Evolutionary conservation across 192 early-diverging fungal species (phyloP).

Genomic region (Radiomyces spectabilis): DNA sequence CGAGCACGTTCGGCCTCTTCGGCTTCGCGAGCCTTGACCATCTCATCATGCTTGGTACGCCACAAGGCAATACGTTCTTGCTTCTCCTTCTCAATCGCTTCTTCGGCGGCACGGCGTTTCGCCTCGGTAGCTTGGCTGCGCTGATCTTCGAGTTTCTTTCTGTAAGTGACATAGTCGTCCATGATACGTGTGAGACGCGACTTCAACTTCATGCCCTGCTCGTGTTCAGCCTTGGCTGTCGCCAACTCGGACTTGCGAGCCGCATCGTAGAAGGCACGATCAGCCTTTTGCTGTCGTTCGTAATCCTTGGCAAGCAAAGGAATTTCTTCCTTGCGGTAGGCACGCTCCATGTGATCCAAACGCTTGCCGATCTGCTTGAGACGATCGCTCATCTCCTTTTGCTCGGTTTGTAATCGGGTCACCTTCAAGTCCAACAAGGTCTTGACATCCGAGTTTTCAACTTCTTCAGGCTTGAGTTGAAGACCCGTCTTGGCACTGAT

Average conservation of each 20-base stretch:
- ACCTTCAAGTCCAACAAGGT: constrained; percentile 78
- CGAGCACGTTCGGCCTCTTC: constrained; percentile 33
- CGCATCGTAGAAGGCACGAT: constrained; percentile 71
- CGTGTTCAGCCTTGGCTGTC: constrained; percentile 57
- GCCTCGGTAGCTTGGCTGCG: constrained; percentile 51
- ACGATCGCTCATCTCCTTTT: constrained; percentile 70
- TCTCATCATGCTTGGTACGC: constrained; percentile 45
- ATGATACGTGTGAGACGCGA: constrained; percentile 72
- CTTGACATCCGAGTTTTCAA: constrained; percentile 76
- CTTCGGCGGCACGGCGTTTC: constrained; percentile 45
- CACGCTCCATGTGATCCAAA: constrained; percentile 89
- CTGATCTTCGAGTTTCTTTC: constrained; percentile 52
- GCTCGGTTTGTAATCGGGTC: constrained; percentile 87
- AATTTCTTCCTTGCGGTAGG: constrained; percentile 85
- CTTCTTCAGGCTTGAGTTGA: constrained; percentile 49
- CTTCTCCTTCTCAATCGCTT: constrained; percentile 68
- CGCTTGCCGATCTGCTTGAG: constrained; percentile 69
- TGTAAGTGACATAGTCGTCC: constrained; percentile 64
- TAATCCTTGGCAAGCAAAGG: constrained; percentile 88
- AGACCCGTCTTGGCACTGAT: constrained; percentile 27
- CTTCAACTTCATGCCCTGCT: constrained; percentile 70
- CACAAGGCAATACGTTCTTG: constrained; percentile 55
- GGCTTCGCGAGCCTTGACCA: constrained; percentile 24
- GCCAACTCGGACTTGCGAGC: constrained; percentile 63
- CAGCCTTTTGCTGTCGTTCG: constrained; percentile 79